phyloP scores from a whole-genome alignment of 768 basidiomycete species.

The Hygrophorus pudorinus region DNA sequence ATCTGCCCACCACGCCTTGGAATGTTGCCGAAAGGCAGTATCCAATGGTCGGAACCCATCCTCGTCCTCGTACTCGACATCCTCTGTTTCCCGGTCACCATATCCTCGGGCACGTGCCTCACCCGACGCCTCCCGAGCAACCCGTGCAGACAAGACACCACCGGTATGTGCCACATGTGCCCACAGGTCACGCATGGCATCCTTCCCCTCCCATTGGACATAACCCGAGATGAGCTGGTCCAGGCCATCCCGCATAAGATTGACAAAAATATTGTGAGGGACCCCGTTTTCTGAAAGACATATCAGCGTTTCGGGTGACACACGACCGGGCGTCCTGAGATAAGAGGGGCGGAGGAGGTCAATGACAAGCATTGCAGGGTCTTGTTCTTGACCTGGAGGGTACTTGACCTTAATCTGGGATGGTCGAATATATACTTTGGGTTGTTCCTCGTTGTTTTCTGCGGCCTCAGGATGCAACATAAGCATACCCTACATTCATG shows the following conservation, averaged over 20 bases:
- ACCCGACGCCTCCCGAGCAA: conserved; percentile 25
- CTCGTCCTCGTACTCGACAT: conserved; percentile 27
- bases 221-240: conserved; percentile 26
- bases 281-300: conserved; percentile 62
- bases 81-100: conserved; percentile 26
- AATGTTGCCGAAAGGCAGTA: conserved; percentile 23
- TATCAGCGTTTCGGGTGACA: conserved; percentile 50
- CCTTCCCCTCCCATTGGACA: conserved; percentile 27
- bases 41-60: conserved; percentile 21
- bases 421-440: conserved; percentile 22
- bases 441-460: conserved; percentile 14
- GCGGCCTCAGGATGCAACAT: background rate
- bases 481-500: background rate
- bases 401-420: conserved; percentile 30
- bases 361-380: conserved; percentile 35
- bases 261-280: conserved; percentile 26
- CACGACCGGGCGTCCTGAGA: conserved; percentile 31
- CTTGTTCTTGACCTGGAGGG: conserved; percentile 8
- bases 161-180: conserved; percentile 26
- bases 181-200: conserved; percentile 33
- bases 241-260: conserved; percentile 27
- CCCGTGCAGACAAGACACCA: conserved; percentile 29
- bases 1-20: conserved; percentile 66
- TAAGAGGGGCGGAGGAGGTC: conserved; percentile 45
- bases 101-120: conserved; percentile 36